Conservation (phyloP, 2,329 filamentous ascomycete species). For the Phialocephala subalpina region DNA sequence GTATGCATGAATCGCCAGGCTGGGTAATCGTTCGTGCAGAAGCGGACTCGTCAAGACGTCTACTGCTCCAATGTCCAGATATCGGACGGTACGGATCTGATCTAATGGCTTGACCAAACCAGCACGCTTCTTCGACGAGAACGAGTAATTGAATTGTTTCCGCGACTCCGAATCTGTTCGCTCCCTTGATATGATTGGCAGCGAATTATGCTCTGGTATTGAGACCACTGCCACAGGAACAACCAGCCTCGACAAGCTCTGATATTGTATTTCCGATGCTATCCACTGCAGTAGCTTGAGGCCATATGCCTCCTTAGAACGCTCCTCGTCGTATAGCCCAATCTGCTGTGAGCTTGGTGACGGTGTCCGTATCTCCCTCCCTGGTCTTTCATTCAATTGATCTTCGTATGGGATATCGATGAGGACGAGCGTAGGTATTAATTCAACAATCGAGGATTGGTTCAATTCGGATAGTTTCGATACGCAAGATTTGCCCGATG, state of each 20-base stretch:
- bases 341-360: constrained; percentile 45
- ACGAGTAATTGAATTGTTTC: constrained; percentile 31
- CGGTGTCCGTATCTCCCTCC: constrained; percentile 43
- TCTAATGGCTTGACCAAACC: constrained; percentile 51
- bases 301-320: constrained; percentile 55
- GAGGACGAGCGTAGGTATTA: constrained; percentile 62
- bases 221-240: constrained; percentile 53
- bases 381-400: constrained; percentile 43
- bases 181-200: constrained; percentile 27
- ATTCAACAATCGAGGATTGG: constrained; percentile 52
- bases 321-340: constrained; percentile 46
- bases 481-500: constrained; percentile 59
- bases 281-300: constrained; percentile 55
- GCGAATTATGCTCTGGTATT: constrained; percentile 43
- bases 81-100: constrained; percentile 68
- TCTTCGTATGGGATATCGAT: constrained; percentile 58
- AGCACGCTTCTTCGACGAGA: constrained; percentile 34
- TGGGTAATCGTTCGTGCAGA: constrained; percentile 75
- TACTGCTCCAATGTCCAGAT: constrained; percentile 84
- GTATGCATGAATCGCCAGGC: constrained; percentile 84
- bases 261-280: constrained; percentile 56
- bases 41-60: constrained; percentile 87
- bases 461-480: constrained; percentile 59
- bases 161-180: constrained; percentile 32
- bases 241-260: constrained; percentile 55